Base-by-base conservation (phyloP, 1,139 yeast genomes). In the Eremothecium sinecaudum region DNA sequence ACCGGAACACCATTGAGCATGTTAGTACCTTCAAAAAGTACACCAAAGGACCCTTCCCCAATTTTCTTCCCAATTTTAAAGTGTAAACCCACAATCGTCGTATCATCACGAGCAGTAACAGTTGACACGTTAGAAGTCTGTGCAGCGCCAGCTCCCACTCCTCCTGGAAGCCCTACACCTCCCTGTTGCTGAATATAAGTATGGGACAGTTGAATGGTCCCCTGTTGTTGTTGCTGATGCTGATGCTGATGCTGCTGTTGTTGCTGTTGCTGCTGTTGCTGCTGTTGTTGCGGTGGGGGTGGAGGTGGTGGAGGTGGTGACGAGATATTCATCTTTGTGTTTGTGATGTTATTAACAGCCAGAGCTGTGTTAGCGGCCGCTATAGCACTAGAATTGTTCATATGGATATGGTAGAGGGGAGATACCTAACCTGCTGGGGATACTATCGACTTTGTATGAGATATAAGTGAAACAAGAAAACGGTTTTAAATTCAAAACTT, bases 21-120 rank as follows among this genome's bases (percentile, higher is more conserved):
- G 51, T 80, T 80, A 26, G 79, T 70, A 43, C 92, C 92, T 62
- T 80, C 92, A 50, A 80, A 80, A 36, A 80, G 71, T 24, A 80
- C 83, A 36, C 92, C 92, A 58, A 80, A 80, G 2, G 90, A 79
- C 14, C 92, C 92, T 58, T 79, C 92, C 38, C 92, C 92, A 34
- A 80, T 79, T 58, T 80, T 80, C 58, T 79, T 80, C 31, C 90
- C 90, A 34, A 80, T 78, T 49, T 77, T 75, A 57, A 79, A 80
- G 58, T 80, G 90, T 44, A 80, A 66, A 1, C 92, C 92, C 32
- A 80, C 87, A 25, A 79, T 81, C 41, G 59, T 54, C 2, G 58
- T 48, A 35, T 52, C 58, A 31, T 54, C 58, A 27, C 51, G 44
- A 16, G 46, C 41, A 28, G 38, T 35, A 4, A 38, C 26, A 16